Percentiles rank a stretch among this genome's conserved stretches.
phyloP scores from a whole-genome alignment of 1,139 yeast genomes.

The Suhomyces ambrosiae region DNA sequence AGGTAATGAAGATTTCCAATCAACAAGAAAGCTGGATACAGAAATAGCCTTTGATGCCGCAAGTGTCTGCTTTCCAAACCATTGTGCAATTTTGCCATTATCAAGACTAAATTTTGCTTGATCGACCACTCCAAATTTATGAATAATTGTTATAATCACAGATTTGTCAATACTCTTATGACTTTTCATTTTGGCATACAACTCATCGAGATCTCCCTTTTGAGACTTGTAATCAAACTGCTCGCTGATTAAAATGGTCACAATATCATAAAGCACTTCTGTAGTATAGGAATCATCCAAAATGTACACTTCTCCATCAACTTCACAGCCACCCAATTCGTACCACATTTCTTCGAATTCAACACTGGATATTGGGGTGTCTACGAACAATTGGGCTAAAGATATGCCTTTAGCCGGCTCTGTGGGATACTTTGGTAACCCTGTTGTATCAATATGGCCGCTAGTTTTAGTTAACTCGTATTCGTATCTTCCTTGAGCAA shows the following conservation, averaged over 20 bases:
- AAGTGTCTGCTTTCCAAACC: conserved; percentile 64
- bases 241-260: conserved; percentile 54
- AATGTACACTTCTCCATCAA: conserved; percentile 36
- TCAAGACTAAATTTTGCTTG: conserved; percentile 36
- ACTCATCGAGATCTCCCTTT: conserved; percentile 26
- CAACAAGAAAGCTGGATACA: conserved; percentile 52
- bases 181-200: conserved; percentile 22
- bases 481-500: conserved; percentile 47
- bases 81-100: conserved; percentile 45
- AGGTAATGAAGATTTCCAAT: conserved; percentile 70
- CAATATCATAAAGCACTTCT: conserved; percentile 40
- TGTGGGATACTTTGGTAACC: conserved; percentile 4
- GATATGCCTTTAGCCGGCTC: conserved; percentile 15
- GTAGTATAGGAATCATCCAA: conserved; percentile 29
- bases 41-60: conserved; percentile 31
- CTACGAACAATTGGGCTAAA: conserved; percentile 41
- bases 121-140: conserved; percentile 35
- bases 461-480: conserved; percentile 48
- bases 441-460: conserved; percentile 46
- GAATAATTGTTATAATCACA: conserved; percentile 49
- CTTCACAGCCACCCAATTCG: conserved; percentile 56
- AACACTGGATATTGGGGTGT: conserved; percentile 56
- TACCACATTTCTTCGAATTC: conserved; percentile 61
- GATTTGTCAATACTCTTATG: conserved; percentile 23
- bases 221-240: conserved; percentile 29